A percentile compares a stretch with the other conserved stretches of the same genome.
Evolutionary conservation across 1,284 basidiomycete genomes (phyloP).

Genomic region (Pyrrhoderma lamaoense): DNA sequence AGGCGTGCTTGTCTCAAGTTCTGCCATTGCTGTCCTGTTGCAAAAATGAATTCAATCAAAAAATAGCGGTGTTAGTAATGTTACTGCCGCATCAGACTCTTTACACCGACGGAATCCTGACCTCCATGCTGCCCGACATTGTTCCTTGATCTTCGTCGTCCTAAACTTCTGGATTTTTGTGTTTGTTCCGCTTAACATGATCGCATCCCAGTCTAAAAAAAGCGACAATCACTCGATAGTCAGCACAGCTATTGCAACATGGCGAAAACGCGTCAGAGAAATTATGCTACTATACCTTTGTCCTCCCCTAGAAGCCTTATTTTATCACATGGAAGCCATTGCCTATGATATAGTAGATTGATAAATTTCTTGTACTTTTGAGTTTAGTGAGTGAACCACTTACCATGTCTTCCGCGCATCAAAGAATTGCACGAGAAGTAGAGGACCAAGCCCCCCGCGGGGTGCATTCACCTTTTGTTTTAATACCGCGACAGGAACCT

Average conservation of each 20-base stretch:
- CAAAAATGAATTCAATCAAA: neutral
- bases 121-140: constrained; percentile 44
- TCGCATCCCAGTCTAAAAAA: constrained; percentile 41
- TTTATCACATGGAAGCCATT: constrained; percentile 42
- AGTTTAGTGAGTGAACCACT: neutral
- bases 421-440: constrained; percentile 62
- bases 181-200: constrained; percentile 34
- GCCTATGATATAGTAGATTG: constrained; percentile 30
- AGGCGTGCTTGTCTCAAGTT: constrained; percentile 9
- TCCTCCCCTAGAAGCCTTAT: constrained; percentile 53
- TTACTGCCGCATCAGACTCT: neutral
- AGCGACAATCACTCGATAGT: neutral
- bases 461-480: constrained; percentile 28
- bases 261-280: too few species aligned
- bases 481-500: constrained; percentile 45
- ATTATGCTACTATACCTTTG: constrained; percentile 32
- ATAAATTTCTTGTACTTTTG: neutral
- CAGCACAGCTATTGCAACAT: too few species aligned
- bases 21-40: constrained; percentile 9
- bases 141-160: constrained; percentile 32
- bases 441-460: constrained; percentile 29
- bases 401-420: constrained; percentile 57
- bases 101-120: constrained; percentile 24
- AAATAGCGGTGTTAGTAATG: neutral
- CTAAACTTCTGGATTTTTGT: constrained; percentile 46